Base-by-base conservation (phyloP, 768 basidiomycete species). In the Phlebiopsis gigantea region DNA sequence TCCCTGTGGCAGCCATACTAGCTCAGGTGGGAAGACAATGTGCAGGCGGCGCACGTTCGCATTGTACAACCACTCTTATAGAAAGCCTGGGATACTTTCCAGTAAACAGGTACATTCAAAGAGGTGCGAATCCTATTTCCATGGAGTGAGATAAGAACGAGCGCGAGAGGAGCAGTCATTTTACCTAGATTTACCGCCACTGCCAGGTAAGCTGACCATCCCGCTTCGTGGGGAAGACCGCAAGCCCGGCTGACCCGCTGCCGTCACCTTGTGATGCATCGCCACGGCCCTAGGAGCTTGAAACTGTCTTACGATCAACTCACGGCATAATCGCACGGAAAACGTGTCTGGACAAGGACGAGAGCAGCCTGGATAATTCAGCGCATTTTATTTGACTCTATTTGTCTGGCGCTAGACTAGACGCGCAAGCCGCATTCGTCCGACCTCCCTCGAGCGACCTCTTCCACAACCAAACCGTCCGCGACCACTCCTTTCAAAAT, bases 361-460 rank as follows among this genome's bases (percentile, higher is more conserved):
- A 41, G 50, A 51, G 50, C 31, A 39, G 50, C 34, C 50, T 41
- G 29, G 50, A 51, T 21, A 51, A 51, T 51, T n/a, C 9, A 15
- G n/a, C 50, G 50, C 50, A 2, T 41, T 8, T 39, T 51, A 41
- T 51, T 51, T 51, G 50, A 8, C n/a, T n/a, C 50, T 51, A 41
- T 51, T 51, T 51, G 50, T 25, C 2, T 15, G 34, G 34, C 34
- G 34, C 34, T 24, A 12, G 12, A 10, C 10, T 31, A 51, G 34
- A 51, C 50, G 50, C 50, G 31, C 31, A 26, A 21, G 50, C 50
- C 50, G 50, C 50, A 51, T 51, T 51, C 50, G 50, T 46, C 41
- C 56, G 47, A 43, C 41, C 34, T 24, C 6, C 12, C 34, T 39
- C 42, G 12, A 29, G 21, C 50, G 24, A 55, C 47, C 54, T 46